Conservation (phyloP, 371 early-diverging fungal genomes). For the Funneliformis caledonium region DNA sequence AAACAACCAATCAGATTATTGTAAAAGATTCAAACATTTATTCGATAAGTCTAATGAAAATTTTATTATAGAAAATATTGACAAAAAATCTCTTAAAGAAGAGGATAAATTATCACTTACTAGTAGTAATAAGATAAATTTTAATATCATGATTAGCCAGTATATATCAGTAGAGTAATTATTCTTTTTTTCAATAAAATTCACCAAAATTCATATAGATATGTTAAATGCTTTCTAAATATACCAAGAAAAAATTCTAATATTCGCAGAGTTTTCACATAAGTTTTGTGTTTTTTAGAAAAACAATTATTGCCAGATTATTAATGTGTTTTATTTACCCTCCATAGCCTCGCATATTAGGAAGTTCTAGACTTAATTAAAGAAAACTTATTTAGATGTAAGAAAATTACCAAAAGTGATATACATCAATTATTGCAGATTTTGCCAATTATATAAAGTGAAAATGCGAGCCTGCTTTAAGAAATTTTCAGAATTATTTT, state of each 20-base stretch:
- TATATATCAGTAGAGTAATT: too few species aligned
- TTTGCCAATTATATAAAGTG: conserved; percentile 16
- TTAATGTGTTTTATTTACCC: background rate
- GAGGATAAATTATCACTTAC: conserved; percentile 23
- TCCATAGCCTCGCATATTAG: conserved; percentile 24
- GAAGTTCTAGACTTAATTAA: background rate
- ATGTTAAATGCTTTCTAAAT: conserved; percentile 4
- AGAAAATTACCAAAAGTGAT: background rate
- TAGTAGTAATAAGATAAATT: background rate
- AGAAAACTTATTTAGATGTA: conserved; percentile 20
- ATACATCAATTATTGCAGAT: conserved; percentile 16
- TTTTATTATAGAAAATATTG: conserved; percentile 16
- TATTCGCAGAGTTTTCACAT: conserved; percentile 1
- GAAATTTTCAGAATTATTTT: conserved; percentile 7
- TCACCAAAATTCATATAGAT: background rate
- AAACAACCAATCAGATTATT: background rate
- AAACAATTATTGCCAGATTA: background rate
- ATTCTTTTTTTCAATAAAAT: too few species aligned
- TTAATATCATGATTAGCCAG: too few species aligned
- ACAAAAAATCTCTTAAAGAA: conserved; percentile 30
- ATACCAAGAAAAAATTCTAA: conserved; percentile 31
- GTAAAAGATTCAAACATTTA: background rate
- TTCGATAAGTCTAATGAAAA: conserved; percentile 34
- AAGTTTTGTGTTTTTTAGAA: conserved; percentile 7
- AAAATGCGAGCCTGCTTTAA: background rate